Conservation (phyloP, 2,329 filamentous ascomycete genomes). For the Claviceps lovelessii region DNA sequence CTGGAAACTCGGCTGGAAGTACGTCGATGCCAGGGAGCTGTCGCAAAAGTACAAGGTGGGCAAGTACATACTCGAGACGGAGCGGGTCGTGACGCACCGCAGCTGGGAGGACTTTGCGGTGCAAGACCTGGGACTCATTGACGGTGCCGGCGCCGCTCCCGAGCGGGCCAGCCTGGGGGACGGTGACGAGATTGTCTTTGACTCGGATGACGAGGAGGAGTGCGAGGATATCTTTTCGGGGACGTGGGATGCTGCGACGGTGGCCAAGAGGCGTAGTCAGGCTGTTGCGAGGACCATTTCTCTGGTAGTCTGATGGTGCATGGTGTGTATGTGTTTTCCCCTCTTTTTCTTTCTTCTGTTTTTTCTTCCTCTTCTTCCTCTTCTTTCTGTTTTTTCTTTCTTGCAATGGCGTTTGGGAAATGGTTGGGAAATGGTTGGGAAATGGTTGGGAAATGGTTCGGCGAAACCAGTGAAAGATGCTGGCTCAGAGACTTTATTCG, state of each 20-base stretch:
- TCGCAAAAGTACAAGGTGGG: conserved; percentile 53
- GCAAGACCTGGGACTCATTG: conserved; percentile 4
- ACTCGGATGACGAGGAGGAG: conserved; percentile 52
- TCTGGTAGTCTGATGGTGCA: not conserved
- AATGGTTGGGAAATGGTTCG: too few relatives aligned
- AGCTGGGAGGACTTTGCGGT: conserved; percentile 32
- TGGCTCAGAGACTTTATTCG: too few relatives aligned
- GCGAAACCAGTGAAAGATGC: too few relatives aligned
- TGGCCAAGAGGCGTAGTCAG: conserved; percentile 30
- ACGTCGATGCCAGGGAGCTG: conserved; percentile 45
- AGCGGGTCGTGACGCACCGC: conserved; percentile 36
- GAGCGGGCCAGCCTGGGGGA: not conserved
- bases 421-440: too few relatives aligned
- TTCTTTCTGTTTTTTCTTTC: too few relatives aligned
- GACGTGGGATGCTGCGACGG: conserved; percentile 41
- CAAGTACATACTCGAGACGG: conserved; percentile 53
- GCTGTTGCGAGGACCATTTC: conserved; percentile 16
- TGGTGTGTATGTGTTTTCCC: not conserved
- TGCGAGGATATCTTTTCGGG: conserved; percentile 52
- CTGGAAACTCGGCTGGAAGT: conserved; percentile 52
- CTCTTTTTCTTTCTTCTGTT: not conserved
- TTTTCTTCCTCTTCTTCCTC: not conserved
- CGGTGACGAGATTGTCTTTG: conserved; percentile 34
- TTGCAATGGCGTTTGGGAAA: too few relatives aligned
- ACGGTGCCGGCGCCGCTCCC: not conserved